A percentile compares a stretch with the other conserved stretches of the same genome.
Conservation (phyloP, 73 alveolate species). For the Tetrahymena elliotti region DNA sequence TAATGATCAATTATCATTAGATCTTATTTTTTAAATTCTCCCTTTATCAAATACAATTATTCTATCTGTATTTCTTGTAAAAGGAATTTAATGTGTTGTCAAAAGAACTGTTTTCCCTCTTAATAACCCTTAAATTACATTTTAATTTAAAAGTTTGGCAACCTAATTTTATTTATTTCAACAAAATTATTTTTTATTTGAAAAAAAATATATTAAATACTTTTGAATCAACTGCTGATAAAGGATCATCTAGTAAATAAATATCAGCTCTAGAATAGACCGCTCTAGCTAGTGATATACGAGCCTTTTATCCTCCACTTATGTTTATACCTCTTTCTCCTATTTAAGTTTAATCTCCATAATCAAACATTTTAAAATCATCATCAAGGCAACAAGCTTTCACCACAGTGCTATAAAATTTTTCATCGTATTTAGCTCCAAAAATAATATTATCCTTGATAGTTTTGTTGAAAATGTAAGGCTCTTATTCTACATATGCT, state of each 20-base stretch:
- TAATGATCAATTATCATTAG: neutral
- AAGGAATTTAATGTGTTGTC: slow-evolving; percentile 10
- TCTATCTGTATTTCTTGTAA: slow-evolving; percentile 8
- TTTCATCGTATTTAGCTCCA: slow-evolving; percentile 56
- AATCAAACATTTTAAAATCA: slow-evolving; percentile 50
- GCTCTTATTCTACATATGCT: slow-evolving; percentile 84
- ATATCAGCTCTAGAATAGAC: slow-evolving; percentile 59
- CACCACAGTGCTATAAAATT: slow-evolving; percentile 42
- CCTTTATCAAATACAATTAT: slow-evolving; percentile 2
- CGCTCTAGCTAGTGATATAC: slow-evolving; percentile 78
- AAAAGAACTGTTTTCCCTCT: neutral
- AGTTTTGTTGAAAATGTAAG: slow-evolving; percentile 77
- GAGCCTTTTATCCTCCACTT: slow-evolving; percentile 73
- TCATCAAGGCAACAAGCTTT: slow-evolving; percentile 44
- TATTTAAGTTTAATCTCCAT: slow-evolving; percentile 61
- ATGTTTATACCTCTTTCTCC: slow-evolving; percentile 68
- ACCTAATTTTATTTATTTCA: slow-evolving; percentile 8
- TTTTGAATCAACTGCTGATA: slow-evolving; percentile 57
- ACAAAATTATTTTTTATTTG: neutral
- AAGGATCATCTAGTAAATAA: slow-evolving; percentile 51
- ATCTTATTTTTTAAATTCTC: neutral
- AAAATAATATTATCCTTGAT: slow-evolving; percentile 72
- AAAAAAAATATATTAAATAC: slow-evolving; percentile 4
- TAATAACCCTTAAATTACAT: neutral
- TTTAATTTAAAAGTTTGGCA: neutral